Percentiles rank a stretch among this genome's conserved stretches.
These are phyloP conservation scores for Colletotrichum melonis DNA, from an alignment of 2,329 filamentous ascomycete genomes.

Conservation along the genomic window DNA sequence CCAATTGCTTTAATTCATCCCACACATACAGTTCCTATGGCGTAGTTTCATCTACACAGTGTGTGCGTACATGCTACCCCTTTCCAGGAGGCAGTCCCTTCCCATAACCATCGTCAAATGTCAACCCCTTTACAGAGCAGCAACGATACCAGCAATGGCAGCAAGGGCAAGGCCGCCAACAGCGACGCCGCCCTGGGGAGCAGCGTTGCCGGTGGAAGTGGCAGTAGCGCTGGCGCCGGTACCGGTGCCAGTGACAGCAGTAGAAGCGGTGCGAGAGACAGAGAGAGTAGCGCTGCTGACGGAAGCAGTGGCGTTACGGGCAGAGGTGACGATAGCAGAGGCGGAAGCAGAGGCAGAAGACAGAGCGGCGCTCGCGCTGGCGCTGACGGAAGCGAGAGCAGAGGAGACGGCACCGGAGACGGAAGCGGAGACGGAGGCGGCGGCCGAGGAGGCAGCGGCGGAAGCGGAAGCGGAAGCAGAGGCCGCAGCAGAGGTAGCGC, in stretches of 20 bases:
- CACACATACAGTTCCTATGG: background rate
- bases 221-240: conserved; percentile 6
- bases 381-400: conserved; percentile 38
- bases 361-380: conserved; percentile 46
- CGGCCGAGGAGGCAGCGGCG: background rate
- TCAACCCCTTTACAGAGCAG: conserved; percentile 9
- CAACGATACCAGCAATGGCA: conserved; percentile 28
- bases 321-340: conserved; percentile 28
- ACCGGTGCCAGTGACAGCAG: conserved; percentile 9
- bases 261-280: background rate
- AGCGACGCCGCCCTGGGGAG: conserved; percentile 9
- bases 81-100: background rate
- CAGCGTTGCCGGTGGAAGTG: conserved; percentile 19
- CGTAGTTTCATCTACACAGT: background rate
- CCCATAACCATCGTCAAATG: no score
- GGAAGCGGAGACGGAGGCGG: background rate
- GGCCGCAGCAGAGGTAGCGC: background rate
- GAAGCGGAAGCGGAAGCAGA: background rate
- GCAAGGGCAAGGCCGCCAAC: conserved; percentile 25
- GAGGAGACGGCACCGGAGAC: background rate
- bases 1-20: background rate
- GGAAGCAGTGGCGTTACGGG: background rate
- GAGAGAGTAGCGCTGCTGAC: background rate
- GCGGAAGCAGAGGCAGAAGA: conserved; percentile 36
- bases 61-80: background rate